Evolutionary conservation across 768 basidiomycete species (phyloP).

Genomic region (Amanita jacksonii): DNA sequence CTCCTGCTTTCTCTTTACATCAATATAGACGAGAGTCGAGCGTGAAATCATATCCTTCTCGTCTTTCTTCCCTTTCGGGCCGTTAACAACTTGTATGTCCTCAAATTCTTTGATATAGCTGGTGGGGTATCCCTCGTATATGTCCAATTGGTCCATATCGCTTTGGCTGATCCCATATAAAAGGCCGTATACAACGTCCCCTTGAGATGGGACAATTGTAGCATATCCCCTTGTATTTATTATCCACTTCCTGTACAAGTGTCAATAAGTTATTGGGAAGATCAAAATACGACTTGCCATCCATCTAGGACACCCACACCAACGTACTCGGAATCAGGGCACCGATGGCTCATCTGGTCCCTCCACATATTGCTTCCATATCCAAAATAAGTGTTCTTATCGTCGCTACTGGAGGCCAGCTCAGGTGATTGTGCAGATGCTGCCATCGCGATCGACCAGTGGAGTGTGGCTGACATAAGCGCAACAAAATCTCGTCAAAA

Average conservation of each 20-base stretch:
- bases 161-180: conserved; percentile 30
- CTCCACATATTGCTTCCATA: conserved; percentile 44
- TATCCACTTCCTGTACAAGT: conserved; percentile 33
- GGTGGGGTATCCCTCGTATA: conserved; percentile 29
- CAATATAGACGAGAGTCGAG: conserved; percentile 32
- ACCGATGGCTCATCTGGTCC: conserved; percentile 38
- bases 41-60: neutral
- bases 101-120: conserved; percentile 28
- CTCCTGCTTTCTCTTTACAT: conserved; percentile 22
- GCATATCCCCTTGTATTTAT: conserved; percentile 36
- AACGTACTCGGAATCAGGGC: conserved; percentile 31
- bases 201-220: conserved; percentile 30
- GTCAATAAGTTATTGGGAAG: neutral
- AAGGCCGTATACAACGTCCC: conserved; percentile 33
- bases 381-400: conserved; percentile 31
- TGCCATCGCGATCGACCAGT: neutral
- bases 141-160: conserved; percentile 34
- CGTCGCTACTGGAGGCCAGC: neutral
- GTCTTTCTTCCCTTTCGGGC: neutral
- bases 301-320: conserved; percentile 30
- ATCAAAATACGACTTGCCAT: conserved; percentile 24
- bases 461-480: too few relatives aligned
- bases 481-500: neutral
- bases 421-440: conserved; percentile 2
- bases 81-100: conserved; percentile 17